phyloP scores from a whole-genome alignment of 192 early-diverging fungal species.

The Pilobolus umbonatus region DNA sequence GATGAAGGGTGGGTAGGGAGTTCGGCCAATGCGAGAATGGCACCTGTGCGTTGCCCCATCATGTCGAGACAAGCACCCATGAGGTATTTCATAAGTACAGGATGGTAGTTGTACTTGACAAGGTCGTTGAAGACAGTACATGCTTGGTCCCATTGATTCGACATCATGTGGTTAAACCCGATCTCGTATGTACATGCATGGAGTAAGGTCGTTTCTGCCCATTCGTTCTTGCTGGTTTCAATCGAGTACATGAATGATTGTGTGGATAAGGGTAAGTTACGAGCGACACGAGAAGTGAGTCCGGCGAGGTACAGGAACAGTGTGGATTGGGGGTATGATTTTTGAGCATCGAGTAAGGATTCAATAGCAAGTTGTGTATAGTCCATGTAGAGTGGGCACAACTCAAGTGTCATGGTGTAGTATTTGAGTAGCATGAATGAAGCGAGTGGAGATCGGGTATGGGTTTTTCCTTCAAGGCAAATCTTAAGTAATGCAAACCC shows the following conservation, averaged over 20 bases:
- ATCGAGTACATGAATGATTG: slow-evolving; percentile 32
- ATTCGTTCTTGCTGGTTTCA: slow-evolving; percentile 32
- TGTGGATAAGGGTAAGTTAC: slow-evolving; percentile 23
- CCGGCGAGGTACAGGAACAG: slow-evolving; percentile 34
- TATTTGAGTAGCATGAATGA: slow-evolving; percentile 42
- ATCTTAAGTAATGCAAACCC: slow-evolving; percentile 48
- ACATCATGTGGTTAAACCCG: slow-evolving; percentile 29
- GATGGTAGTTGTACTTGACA: slow-evolving; percentile 45
- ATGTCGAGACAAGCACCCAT: slow-evolving; percentile 43
- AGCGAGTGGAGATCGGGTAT: slow-evolving; percentile 49
- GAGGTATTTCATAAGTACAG: slow-evolving; percentile 43
- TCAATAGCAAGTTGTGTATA: slow-evolving; percentile 34
- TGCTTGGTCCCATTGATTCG: slow-evolving; percentile 25
- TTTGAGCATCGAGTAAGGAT: slow-evolving; percentile 29
- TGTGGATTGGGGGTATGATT: slow-evolving; percentile 24
- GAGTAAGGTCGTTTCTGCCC: slow-evolving; percentile 25
- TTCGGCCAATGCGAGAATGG: slow-evolving; percentile 58
- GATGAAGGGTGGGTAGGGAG: slow-evolving; percentile 39
- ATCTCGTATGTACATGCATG: slow-evolving; percentile 27
- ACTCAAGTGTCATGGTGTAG: slow-evolving; percentile 17
- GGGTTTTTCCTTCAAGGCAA: slow-evolving; percentile 39
- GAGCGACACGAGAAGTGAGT: slow-evolving; percentile 23
- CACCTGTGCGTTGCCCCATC: slow-evolving; percentile 65
- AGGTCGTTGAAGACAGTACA: slow-evolving; percentile 10
- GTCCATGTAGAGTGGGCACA: slow-evolving; percentile 20